Percentiles rank a stretch among this genome's conserved stretches.
phyloP scores from a whole-genome alignment of 2,329 filamentous ascomycete genomes.

The Ophiognomonia clavigignenti-juglandacearum region DNA sequence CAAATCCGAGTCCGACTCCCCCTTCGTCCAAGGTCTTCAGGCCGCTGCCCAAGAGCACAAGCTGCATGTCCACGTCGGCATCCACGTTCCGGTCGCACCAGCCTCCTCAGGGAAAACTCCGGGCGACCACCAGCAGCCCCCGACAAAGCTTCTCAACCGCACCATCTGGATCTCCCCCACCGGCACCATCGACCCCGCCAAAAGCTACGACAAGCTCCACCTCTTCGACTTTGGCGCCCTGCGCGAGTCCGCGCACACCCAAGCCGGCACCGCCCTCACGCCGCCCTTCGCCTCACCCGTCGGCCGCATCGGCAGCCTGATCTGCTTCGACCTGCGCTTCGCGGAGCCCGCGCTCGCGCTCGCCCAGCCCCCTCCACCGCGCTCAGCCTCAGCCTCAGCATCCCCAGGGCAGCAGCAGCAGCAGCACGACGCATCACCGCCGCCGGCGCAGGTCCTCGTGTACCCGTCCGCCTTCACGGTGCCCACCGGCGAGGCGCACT shows the following conservation, averaged over 20 bases:
- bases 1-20: slow-evolving; percentile 57
- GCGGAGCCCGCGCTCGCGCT: slow-evolving; percentile 69
- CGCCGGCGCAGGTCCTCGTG: slow-evolving; percentile 66
- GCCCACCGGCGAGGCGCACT: slow-evolving; percentile 79
- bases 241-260: slow-evolving; percentile 25
- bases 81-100: slow-evolving; percentile 65
- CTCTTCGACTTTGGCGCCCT: slow-evolving; percentile 68
- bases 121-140: neutral
- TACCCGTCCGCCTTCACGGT: slow-evolving; percentile 92
- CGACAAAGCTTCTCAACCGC: slow-evolving; percentile 44
- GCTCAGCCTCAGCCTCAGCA: no score
- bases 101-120: slow-evolving; percentile 18
- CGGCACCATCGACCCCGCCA: slow-evolving; percentile 36
- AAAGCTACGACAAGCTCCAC: slow-evolving; percentile 80
- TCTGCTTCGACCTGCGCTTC: slow-evolving; percentile 90
- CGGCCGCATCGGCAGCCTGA: slow-evolving; percentile 71
- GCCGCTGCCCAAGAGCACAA: slow-evolving; percentile 57
- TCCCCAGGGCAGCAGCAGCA: no score
- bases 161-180: slow-evolving; percentile 45
- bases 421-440: no score
- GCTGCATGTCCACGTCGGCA: slow-evolving; percentile 77
- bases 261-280: slow-evolving; percentile 55
- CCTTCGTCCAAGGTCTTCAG: slow-evolving; percentile 73
- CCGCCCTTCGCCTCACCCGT: slow-evolving; percentile 68
- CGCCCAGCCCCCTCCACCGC: slow-evolving; percentile 38